Evolutionary conservation across 2,329 filamentous ascomycete species (phyloP), one percentile per base, ranked within the genome.

Genomic region (Penicillium nordicum): DNA sequence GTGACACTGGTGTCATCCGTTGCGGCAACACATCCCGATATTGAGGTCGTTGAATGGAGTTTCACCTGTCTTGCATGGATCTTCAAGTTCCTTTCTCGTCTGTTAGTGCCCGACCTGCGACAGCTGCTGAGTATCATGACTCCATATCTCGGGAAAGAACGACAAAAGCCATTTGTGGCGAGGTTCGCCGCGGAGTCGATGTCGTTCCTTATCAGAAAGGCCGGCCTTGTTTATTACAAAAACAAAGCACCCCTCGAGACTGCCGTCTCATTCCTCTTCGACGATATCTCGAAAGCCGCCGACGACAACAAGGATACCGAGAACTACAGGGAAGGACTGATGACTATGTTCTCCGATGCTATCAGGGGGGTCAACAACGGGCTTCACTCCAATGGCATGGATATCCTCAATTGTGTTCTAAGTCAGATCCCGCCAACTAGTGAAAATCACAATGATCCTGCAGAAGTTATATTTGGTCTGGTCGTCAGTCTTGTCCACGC

Each of bases 31-130:
- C 85, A 90, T 51, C 82, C 89, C 55, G 88, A 90, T 68, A 87
- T 90, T 27, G 90, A 92, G 61, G 92, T 95, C n/a, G 90, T 97
- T 49, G 94, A 99, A 76, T 97, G 93, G 92, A 93, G 90, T 49
- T 99, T 99, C 76, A 91, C 88, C 12, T 92, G 90, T 65, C 80
- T 99, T 54, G 92, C 94, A 44, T 99, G 95, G 80, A 80, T 97
- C 40, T 97, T 99, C 83, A 99, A 99, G 72, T 97, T 97, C 69
- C 83, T 99, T 5, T 95, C 92, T 2, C 87, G 90, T 61, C 82
- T 97, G 0, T 76, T 99, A 23, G 89, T 94, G 0, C 88, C 91
- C 4, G 90, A 99, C 69, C 76, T 99, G 60, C 82, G 89, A 59
- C 91, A 93, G 45, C 87, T 95, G 2, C 92, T 91, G 70, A 84